Conservation (phyloP, 2,329 filamentous ascomycete genomes). For the Sclerotinia subarctica region DNA sequence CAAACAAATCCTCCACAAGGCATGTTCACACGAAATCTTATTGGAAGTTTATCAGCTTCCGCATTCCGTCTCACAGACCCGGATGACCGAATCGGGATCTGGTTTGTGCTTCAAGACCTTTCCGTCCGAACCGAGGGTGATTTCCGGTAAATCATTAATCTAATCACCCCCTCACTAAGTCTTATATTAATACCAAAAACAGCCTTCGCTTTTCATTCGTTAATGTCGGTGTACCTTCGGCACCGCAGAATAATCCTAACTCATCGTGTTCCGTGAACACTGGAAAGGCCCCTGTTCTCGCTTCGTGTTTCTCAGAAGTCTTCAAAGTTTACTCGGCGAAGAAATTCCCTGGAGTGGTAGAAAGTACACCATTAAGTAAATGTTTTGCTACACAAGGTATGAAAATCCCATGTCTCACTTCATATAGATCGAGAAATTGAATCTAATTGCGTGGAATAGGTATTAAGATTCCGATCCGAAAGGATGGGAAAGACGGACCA, state of each 20-base stretch:
- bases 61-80: constrained; percentile 80
- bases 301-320: constrained; percentile 78
- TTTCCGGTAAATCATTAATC: constrained; percentile 65
- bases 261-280: constrained; percentile 59
- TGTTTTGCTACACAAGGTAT: constrained; percentile 91
- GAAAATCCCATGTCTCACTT: constrained; percentile 50
- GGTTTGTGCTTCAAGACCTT: constrained; percentile 95
- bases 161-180: background rate
- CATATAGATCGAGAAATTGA: background rate
- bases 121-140: constrained; percentile 89
- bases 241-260: constrained; percentile 31
- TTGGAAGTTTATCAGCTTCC: constrained; percentile 85
- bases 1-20: constrained; percentile 55
- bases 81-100: constrained; percentile 79
- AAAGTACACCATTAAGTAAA: constrained; percentile 87
- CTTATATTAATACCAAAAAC: constrained; percentile 12
- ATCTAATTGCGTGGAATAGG: constrained; percentile 3
- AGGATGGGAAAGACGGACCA: constrained; percentile 80
- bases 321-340: constrained; percentile 97
- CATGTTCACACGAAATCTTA: constrained; percentile 93
- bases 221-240: constrained; percentile 62
- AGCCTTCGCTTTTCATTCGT: constrained; percentile 73
- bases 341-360: constrained; percentile 96
- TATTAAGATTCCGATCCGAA: constrained; percentile 74
- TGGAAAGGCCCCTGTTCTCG: constrained; percentile 75